Percentiles rank a stretch among this genome's conserved stretches.
phyloP scores from a whole-genome alignment of 768 basidiomycete species.

The Xerocomellus intermedius region DNA sequence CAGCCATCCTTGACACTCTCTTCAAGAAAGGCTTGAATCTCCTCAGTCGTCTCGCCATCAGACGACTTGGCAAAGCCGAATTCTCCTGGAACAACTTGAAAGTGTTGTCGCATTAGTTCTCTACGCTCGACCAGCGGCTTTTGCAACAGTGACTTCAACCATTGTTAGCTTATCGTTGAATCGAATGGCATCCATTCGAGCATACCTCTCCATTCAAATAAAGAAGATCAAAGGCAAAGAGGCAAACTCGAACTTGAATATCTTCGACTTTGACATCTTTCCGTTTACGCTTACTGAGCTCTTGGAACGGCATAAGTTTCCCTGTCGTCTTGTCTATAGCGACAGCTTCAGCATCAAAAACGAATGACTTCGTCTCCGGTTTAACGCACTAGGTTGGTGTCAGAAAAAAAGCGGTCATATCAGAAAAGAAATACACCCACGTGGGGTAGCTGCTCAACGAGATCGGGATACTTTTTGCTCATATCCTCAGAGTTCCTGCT shows the following conservation, averaged over 20 bases:
- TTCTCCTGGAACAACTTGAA: constrained; percentile 80
- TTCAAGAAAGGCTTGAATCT: constrained; percentile 92
- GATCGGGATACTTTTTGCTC: constrained; percentile 98
- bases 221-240: constrained; percentile 96
- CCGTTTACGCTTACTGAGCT: constrained; percentile 88
- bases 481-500: constrained; percentile 98
- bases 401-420: neutral
- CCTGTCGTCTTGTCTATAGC: constrained; percentile 85
- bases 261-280: constrained; percentile 99
- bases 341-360: constrained; percentile 95
- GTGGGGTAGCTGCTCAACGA: constrained; percentile 89
- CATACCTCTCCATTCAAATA: constrained; percentile 93
- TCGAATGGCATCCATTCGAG: neutral
- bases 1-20: constrained; percentile 98
- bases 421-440: constrained; percentile 40
- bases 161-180: neutral
- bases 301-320: constrained; percentile 96
- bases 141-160: constrained; percentile 73
- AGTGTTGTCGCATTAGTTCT: constrained; percentile 72
- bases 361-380: constrained; percentile 80
- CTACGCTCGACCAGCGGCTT: constrained; percentile 75
- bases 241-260: constrained; percentile 93
- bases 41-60: constrained; percentile 86
- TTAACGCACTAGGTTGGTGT: constrained; percentile 70
- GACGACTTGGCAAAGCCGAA: constrained; percentile 92